Percentiles rank a stretch among this genome's conserved stretches.
phyloP scores from a whole-genome alignment of 169 alveolate genomes.

The Cryptosporidium bovis region DNA sequence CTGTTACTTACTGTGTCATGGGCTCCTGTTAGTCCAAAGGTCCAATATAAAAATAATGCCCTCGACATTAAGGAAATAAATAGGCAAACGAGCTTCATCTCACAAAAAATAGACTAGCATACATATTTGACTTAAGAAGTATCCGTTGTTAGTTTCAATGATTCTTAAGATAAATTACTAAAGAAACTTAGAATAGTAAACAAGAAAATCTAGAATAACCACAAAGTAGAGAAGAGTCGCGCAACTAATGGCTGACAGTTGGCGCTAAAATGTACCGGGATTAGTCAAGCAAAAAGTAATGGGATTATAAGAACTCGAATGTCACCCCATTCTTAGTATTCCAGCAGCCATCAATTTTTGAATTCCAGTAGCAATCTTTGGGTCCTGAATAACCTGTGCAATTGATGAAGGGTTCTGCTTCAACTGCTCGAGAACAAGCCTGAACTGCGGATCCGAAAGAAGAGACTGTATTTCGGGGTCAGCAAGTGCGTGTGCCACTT shows the following conservation, averaged over 20 bases:
- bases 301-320: background rate
- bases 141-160: too few species aligned
- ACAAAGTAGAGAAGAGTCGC: slow-evolving; percentile 16
- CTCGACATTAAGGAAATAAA: background rate
- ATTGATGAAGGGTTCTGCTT: slow-evolving; percentile 86
- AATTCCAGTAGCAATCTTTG: slow-evolving; percentile 92
- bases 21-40: background rate
- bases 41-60: background rate
- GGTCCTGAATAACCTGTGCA: slow-evolving; percentile 91
- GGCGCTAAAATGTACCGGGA: slow-evolving; percentile 14
- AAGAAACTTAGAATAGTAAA: too few species aligned
- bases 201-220: background rate
- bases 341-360: slow-evolving; percentile 98
- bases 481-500: slow-evolving; percentile 90
- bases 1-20: slow-evolving; percentile 27
- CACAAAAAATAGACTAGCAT: background rate
- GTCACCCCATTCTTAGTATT: slow-evolving; percentile 87
- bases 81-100: background rate
- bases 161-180: too few species aligned
- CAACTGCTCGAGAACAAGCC: slow-evolving; percentile 86
- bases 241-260: slow-evolving; percentile 10
- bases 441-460: slow-evolving; percentile 95
- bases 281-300: background rate
- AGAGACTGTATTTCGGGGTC: slow-evolving; percentile 98
- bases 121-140: background rate